These are phyloP conservation scores for Stephanodiscus minutulus DNA, from an alignment of 108 stramenopile genomes.

Conservation along the genomic window DNA sequence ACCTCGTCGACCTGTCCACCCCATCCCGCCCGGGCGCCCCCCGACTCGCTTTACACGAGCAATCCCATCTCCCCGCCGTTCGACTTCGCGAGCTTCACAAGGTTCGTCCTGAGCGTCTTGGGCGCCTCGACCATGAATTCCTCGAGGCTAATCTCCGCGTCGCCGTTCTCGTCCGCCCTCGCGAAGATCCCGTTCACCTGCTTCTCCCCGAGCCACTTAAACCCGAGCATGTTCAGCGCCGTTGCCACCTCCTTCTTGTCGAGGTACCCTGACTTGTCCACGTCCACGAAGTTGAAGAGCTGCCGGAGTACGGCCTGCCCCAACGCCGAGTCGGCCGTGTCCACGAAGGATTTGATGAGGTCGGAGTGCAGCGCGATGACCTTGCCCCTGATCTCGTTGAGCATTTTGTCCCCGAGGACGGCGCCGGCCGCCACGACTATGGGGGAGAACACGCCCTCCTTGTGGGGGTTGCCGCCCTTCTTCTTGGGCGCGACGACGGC, in stretches of 20 bases:
- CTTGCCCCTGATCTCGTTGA: constrained; percentile 82
- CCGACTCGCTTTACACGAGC: constrained; percentile 59
- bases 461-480: constrained; percentile 38
- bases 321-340: constrained; percentile 64
- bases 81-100: constrained; percentile 86
- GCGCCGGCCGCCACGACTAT: constrained; percentile 61
- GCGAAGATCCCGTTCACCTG: constrained; percentile 72
- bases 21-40: neutral
- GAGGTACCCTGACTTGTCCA: constrained; percentile 62
- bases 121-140: constrained; percentile 77
- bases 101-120: constrained; percentile 70
- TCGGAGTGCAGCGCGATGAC: constrained; percentile 73
- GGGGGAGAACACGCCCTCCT: constrained; percentile 76
- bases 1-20: too few relatives aligned
- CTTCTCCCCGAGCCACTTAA: constrained; percentile 74
- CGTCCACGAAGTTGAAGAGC: constrained; percentile 65
- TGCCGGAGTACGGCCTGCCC: constrained; percentile 59
- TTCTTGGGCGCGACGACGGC: constrained; percentile 8
- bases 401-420: constrained; percentile 62
- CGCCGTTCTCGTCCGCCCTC: constrained; percentile 70
- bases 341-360: constrained; percentile 74
- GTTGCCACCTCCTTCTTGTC: constrained; percentile 58
- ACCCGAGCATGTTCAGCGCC: constrained; percentile 67
- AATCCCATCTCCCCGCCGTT: constrained; percentile 88
- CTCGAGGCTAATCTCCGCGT: constrained; percentile 69